These are phyloP conservation scores for Pythium apleroticum DNA, from an alignment of 352 stramenopile species.

Conservation along the genomic window DNA sequence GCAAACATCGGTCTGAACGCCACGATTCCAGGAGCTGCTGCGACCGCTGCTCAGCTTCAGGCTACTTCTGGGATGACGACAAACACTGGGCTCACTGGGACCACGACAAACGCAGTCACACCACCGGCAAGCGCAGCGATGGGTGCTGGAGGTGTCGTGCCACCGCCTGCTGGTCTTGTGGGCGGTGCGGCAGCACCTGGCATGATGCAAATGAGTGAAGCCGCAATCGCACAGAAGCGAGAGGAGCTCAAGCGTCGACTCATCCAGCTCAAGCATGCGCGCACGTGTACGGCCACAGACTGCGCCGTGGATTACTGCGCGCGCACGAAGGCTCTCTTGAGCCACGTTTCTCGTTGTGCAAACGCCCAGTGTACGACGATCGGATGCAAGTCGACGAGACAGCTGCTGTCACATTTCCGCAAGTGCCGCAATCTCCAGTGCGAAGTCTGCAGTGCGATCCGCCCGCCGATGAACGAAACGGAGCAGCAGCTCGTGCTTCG, in stretches of 20 bases:
- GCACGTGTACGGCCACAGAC: slow-evolving; percentile 73
- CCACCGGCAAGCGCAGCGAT: neutral
- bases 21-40: slow-evolving; percentile 28
- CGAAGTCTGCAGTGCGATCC: slow-evolving; percentile 86
- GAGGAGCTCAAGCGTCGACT: slow-evolving; percentile 83
- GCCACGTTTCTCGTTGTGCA: slow-evolving; percentile 80
- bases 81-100: neutral
- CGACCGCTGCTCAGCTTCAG: slow-evolving; percentile 35
- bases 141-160: slow-evolving; percentile 4
- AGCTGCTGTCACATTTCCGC: slow-evolving; percentile 85
- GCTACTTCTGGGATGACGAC: slow-evolving; percentile 7
- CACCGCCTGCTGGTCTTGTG: slow-evolving; percentile 18
- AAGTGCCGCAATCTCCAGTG: slow-evolving; percentile 88
- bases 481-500: slow-evolving; percentile 85
- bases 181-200: slow-evolving; percentile 27
- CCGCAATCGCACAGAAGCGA: slow-evolving; percentile 80
- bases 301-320: slow-evolving; percentile 83
- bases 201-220: slow-evolving; percentile 77
- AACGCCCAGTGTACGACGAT: slow-evolving; percentile 87
- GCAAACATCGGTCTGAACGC: slow-evolving; percentile 33
- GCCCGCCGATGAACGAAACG: slow-evolving; percentile 85
- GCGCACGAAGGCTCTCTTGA: slow-evolving; percentile 75
- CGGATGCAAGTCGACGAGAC: slow-evolving; percentile 84
- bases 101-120: neutral
- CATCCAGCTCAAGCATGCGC: slow-evolving; percentile 86